Evolutionary conservation across 2,329 filamentous ascomycete genomes (phyloP).

Genomic region (Corinectria fuckeliana): DNA sequence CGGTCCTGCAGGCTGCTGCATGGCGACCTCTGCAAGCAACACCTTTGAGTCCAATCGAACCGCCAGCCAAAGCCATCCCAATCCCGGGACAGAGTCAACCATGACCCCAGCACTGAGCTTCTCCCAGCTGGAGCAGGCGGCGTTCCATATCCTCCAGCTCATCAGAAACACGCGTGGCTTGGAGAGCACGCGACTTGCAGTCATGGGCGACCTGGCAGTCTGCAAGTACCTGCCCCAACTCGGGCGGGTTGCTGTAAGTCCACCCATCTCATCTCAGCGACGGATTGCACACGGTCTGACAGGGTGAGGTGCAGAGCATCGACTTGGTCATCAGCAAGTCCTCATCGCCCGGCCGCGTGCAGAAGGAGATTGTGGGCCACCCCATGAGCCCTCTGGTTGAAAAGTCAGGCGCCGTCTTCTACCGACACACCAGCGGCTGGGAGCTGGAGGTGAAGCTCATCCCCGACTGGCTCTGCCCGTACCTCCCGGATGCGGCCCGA

Average conservation of each 20-base stretch:
- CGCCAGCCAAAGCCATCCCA: not conserved
- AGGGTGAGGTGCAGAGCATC: conserved; percentile 30
- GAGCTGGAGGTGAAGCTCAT: conserved; percentile 40
- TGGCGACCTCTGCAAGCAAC: not conserved
- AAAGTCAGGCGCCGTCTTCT: conserved; percentile 34
- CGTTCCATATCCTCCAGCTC: conserved; percentile 91
- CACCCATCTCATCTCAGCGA: not conserved
- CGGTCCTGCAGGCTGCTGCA: conserved; percentile 3
- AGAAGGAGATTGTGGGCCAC: conserved; percentile 39
- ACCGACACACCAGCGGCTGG: conserved; percentile 36
- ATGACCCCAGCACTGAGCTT: conserved; percentile 36
- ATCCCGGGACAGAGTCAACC: conserved; percentile 1
- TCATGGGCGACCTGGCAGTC: conserved; percentile 37
- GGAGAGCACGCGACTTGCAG: conserved; percentile 39
- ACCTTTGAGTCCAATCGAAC: not conserved
- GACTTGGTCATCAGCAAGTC: conserved; percentile 40
- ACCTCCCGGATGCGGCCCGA: conserved; percentile 35
- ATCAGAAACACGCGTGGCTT: conserved; percentile 55
- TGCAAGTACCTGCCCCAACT: conserved; percentile 35
- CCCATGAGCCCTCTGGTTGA: conserved; percentile 39
- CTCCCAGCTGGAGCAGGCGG: conserved; percentile 68
- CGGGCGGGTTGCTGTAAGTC: conserved; percentile 27
- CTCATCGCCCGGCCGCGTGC: conserved; percentile 38
- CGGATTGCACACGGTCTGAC: not conserved
- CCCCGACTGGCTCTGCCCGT: conserved; percentile 40